These are phyloP conservation scores for Raphidocelis subcapitata DNA, from an alignment of 139 green algal genomes.

Conservation along the genomic window DNA sequence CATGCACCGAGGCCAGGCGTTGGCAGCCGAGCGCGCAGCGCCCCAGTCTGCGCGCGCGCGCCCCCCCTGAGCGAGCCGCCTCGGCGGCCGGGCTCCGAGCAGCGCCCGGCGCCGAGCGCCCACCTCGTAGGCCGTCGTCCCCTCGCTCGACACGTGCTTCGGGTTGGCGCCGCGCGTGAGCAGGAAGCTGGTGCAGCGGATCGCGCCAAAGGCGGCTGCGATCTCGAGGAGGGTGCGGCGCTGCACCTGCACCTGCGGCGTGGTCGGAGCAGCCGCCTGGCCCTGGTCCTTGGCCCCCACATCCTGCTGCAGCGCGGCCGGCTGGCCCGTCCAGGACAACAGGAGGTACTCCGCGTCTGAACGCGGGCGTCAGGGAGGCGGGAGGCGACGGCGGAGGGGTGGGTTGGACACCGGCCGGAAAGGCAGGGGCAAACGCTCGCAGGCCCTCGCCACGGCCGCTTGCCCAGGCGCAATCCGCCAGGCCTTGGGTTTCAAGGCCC, in stretches of 20 bases:
- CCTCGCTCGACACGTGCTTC: conserved; percentile 17
- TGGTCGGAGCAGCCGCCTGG: not conserved
- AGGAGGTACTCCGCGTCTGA: conserved; percentile 12
- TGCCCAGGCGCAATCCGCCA: no score
- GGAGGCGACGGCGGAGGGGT: no score
- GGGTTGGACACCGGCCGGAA: no score
- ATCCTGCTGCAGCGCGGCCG: not conserved
- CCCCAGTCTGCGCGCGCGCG: no score
- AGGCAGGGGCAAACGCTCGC: no score
- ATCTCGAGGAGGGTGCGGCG: conserved; percentile 44
- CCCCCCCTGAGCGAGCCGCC: no score
- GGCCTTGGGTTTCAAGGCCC: no score
- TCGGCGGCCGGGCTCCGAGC: no score
- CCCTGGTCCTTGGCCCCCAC: conserved; percentile 9
- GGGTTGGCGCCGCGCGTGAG: conserved; percentile 39
- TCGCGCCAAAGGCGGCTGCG: conserved; percentile 32
- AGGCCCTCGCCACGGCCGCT: no score
- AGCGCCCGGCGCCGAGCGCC: not conserved
- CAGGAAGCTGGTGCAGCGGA: conserved; percentile 38
- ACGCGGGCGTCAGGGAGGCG: no score
- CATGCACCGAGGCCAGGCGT: no score
- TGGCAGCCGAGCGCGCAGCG: no score
- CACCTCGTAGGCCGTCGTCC: conserved; percentile 37
- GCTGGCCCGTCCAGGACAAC: conserved; percentile 33
- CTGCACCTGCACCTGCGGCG: conserved; percentile 43